A percentile compares a stretch with the other conserved stretches of the same genome.
These are phyloP conservation scores for Beauveria varroae DNA, from an alignment of 2,329 filamentous ascomycete genomes.

Conservation along the genomic window DNA sequence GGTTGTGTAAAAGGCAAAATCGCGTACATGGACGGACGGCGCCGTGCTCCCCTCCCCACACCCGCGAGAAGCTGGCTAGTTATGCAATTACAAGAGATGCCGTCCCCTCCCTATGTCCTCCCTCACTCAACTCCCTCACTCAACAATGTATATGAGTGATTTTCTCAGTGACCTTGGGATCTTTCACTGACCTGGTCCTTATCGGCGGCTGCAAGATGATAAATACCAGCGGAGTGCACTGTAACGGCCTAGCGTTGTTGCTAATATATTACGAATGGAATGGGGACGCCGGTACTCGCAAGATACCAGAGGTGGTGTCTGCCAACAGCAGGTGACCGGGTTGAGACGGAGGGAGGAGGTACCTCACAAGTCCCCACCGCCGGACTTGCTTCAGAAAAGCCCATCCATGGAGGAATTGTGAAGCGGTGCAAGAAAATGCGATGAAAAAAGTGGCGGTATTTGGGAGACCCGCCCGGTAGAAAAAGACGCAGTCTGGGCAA, in stretches of 20 bases:
- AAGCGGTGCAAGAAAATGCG: neutral
- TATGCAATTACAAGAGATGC: slow-evolving; percentile 8
- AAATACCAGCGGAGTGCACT: slow-evolving; percentile 5
- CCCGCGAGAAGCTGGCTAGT: neutral
- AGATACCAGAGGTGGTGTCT: neutral
- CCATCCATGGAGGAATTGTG: neutral
- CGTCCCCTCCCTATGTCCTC: neutral
- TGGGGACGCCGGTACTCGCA: neutral
- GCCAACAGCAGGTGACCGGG: neutral
- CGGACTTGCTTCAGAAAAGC: neutral
- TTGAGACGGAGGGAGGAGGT: neutral
- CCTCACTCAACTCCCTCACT: neutral
- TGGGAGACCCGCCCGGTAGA: neutral
- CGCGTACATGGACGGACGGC: neutral
- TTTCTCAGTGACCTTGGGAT: neutral
- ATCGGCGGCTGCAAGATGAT: slow-evolving; percentile 6
- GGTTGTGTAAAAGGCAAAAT: slow-evolving; percentile 9
- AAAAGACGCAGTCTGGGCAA: neutral
- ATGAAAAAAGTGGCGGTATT: slow-evolving; percentile 2
- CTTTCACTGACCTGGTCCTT: neutral
- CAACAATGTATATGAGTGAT: neutral
- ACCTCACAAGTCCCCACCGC: neutral
- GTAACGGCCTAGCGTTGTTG: slow-evolving; percentile 1
- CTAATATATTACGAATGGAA: neutral
- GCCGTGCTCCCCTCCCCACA: slow-evolving; percentile 3